Evolutionary conservation across 805 yeast species (phyloP).

Genomic region (Ogataea parapolymorpha): DNA sequence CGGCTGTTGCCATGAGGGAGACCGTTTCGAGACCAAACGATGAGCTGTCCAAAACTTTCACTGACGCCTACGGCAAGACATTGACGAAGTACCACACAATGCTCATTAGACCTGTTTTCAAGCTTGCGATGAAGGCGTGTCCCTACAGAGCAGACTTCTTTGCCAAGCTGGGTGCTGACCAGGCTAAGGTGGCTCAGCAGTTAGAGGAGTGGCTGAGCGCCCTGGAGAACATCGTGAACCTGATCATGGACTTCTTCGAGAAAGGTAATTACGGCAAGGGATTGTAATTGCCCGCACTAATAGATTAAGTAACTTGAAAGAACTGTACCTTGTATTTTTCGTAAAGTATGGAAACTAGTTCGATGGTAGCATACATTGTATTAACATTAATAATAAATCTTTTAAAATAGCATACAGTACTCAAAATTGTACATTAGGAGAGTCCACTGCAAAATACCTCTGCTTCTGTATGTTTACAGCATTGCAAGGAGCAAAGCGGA

Average conservation of each 20-base stretch:
- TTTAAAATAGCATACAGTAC: slow-evolving; percentile 4
- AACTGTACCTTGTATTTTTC: too few species aligned
- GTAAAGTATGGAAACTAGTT: too few species aligned
- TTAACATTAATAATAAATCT: slow-evolving; percentile 4
- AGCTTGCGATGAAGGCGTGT: slow-evolving; percentile 92
- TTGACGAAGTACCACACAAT: slow-evolving; percentile 78
- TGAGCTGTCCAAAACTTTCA: slow-evolving; percentile 75
- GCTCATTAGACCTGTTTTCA: slow-evolving; percentile 81
- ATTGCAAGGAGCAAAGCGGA: slow-evolving; percentile 51
- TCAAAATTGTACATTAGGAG: slow-evolving; percentile 4
- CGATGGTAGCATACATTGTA: slow-evolving; percentile 2
- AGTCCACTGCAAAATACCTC: background rate
- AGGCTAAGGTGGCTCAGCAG: slow-evolving; percentile 62
- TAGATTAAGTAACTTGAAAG: background rate
- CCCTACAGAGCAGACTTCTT: slow-evolving; percentile 88
- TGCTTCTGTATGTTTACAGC: slow-evolving; percentile 35
- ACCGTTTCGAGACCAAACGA: slow-evolving; percentile 58
- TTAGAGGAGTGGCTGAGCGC: slow-evolving; percentile 72
- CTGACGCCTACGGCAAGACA: slow-evolving; percentile 80
- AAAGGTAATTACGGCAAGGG: slow-evolving; percentile 89
- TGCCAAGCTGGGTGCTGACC: slow-evolving; percentile 74
- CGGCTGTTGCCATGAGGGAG: slow-evolving; percentile 86
- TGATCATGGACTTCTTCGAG: slow-evolving; percentile 70
- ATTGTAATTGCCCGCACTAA: slow-evolving; percentile 39
- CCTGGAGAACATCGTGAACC: slow-evolving; percentile 67